These are phyloP conservation scores for Castanea crenata DNA, from an alignment of 306 rosid genomes.

Conservation along the genomic window DNA sequence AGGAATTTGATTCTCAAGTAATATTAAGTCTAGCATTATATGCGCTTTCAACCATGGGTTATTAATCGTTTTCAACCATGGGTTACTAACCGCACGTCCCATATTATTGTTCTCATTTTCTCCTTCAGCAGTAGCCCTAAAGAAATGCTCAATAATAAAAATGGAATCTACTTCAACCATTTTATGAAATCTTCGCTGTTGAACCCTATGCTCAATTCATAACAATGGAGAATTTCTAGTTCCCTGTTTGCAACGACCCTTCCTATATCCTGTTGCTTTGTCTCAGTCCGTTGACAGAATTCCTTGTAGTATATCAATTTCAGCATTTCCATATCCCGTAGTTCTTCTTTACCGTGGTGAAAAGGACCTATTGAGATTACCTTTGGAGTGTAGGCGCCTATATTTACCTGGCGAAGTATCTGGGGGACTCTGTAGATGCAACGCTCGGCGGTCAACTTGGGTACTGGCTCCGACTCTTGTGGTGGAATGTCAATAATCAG, in stretches of 20 bases:
- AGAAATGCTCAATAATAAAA: constrained; percentile 22
- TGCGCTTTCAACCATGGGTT: neutral
- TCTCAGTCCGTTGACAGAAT: neutral
- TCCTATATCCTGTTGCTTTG: neutral
- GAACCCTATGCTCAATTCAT: neutral
- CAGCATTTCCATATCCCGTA: neutral
- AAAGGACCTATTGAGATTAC: constrained; percentile 20
- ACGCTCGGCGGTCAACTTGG: neutral
- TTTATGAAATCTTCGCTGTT: accelerated
- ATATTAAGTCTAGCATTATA: constrained; percentile 9
- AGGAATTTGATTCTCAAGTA: constrained; percentile 36
- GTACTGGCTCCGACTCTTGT: neutral
- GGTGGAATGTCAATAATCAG: neutral
- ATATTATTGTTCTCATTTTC: neutral
- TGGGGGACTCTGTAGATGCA: constrained; percentile 19
- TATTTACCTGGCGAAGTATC: neutral
- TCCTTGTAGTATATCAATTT: neutral
- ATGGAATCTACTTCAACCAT: constrained; percentile 1
- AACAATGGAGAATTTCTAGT: neutral
- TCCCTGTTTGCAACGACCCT: neutral
- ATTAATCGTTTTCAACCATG: neutral
- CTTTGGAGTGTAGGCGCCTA: constrained; percentile 13
- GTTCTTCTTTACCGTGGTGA: neutral
- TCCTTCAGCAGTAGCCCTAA: neutral
- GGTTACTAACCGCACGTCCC: neutral